Evolutionary conservation across 2,329 filamentous ascomycete species (phyloP).

Genomic region (Rutstroemia sydowiana): DNA sequence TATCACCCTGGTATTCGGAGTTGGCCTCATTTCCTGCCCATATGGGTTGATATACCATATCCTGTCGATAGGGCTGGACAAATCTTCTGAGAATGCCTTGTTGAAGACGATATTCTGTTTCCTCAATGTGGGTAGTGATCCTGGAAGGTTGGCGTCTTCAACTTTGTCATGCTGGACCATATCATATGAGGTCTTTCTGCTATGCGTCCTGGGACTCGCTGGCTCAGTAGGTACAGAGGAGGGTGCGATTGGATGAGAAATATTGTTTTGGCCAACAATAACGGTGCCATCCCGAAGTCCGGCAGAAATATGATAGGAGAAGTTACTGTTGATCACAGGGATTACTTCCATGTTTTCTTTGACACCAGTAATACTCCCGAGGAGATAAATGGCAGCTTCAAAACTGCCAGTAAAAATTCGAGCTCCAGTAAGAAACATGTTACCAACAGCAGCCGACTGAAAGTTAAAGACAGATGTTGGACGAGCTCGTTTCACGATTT

Average conservation of each 20-base stretch:
- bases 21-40: constrained; percentile 86
- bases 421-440: constrained; percentile 75
- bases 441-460: constrained; percentile 67
- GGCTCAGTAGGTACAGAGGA: constrained; percentile 13
- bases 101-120: constrained; percentile 76
- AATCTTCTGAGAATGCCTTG: constrained; percentile 67
- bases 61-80: constrained; percentile 69
- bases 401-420: constrained; percentile 88
- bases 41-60: constrained; percentile 99
- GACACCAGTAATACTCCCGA: constrained; percentile 81
- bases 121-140: constrained; percentile 71
- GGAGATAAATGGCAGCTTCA: constrained; percentile 84
- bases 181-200: constrained; percentile 29
- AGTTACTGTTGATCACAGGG: constrained; percentile 89
- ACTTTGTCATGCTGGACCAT: constrained; percentile 54
- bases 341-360: constrained; percentile 70
- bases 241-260: constrained; percentile 60
- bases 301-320: constrained; percentile 89
- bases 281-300: constrained; percentile 59
- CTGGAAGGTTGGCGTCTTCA: constrained; percentile 75
- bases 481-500: constrained; percentile 69
- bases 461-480: constrained; percentile 72
- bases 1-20: constrained; percentile 71
- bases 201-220: constrained; percentile 14
- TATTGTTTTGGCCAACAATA: constrained; percentile 88